These are phyloP conservation scores for Lecanicillium sp. DNA, from an alignment of 2,329 filamentous ascomycete genomes.

Conservation along the genomic window DNA sequence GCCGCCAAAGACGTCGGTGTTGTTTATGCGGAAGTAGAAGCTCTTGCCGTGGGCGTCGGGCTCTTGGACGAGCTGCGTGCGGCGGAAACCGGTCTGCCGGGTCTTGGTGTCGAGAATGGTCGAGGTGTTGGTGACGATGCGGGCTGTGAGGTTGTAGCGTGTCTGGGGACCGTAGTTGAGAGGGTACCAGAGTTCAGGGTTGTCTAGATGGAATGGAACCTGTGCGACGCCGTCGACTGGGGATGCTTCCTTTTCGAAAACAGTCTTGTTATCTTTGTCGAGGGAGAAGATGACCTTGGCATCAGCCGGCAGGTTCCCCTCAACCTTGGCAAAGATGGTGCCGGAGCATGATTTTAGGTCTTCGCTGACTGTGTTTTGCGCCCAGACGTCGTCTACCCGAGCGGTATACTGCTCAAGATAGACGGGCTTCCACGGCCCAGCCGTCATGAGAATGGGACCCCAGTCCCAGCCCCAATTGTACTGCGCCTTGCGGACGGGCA, in stretches of 20 bases:
- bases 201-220: conserved; percentile 11
- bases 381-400: conserved; percentile 51
- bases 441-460: conserved; percentile 56
- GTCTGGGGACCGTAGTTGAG: conserved; percentile 63
- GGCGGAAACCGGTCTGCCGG: conserved; percentile 59
- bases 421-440: conserved; percentile 60
- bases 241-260: conserved; percentile 11
- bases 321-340: conserved; percentile 27
- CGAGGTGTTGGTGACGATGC: conserved; percentile 29
- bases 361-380: conserved; percentile 24
- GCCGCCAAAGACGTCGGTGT: conserved; percentile 63
- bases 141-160: conserved; percentile 57
- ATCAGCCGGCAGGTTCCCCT: conserved; percentile 20
- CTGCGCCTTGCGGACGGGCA: conserved; percentile 55
- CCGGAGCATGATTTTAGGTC: conserved; percentile 31
- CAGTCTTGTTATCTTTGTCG: conserved; percentile 10
- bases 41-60: conserved; percentile 56
- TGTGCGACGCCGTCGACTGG: background rate
- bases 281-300: conserved; percentile 19
- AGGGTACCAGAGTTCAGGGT: conserved; percentile 64
- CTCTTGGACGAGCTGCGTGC: conserved; percentile 47
- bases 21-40: conserved; percentile 69
- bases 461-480: conserved; percentile 69
- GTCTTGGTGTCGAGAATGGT: conserved; percentile 39
- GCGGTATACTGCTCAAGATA: conserved; percentile 55